Evolutionary conservation across 1,284 basidiomycete genomes (phyloP), one percentile per base, ranked within the genome.

Genomic region (Sanghuangporus weigelae): DNA sequence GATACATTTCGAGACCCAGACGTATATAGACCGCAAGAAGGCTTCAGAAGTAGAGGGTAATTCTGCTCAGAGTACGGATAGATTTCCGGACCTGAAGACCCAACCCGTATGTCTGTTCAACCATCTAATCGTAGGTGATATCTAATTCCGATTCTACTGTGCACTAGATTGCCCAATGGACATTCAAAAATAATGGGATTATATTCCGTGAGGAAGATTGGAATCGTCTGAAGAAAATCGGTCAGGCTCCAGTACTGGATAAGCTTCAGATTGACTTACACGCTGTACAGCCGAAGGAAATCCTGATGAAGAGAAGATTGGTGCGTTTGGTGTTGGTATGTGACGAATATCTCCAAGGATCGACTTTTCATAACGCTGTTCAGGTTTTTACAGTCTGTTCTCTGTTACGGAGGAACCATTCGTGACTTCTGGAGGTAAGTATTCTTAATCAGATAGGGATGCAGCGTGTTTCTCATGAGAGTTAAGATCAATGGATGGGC

Each of bases 341-440:
- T 77, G 3, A 11, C 19, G 0, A n/a, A 23, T 31, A 54, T 54
- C 10, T 16, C 5, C n/a, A 10, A 8, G 16, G 35, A 16, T 12
- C 11, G 36, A 19, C 1, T 19, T 38, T 6, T 54, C 10, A 23
- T 54, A 38, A 54, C 16, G 53, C 42, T 40, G 21, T 26, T 48
- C 35, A 89, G 89, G 90, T 0, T 92, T 92, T 72, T 92, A 92
- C 71, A 89, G 87, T 67, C 73, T 93, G 21, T 92, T 93, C 72
- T 92, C 89, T 0, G 84, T 92, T 1, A 92, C 90, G n/a, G 96
- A 98, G 67, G 90, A 94, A 68, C 96, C 96, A 0, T 92, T 96
- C 71, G 96, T 98, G 8, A 90, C 87, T 10, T 95, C 92, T 16
- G 95, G 93, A 72, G 84, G 88, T 87, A 72, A 56, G 72, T 60